phyloP scores from a whole-genome alignment of 192 early-diverging fungal species.

The Spinellus fusiger region DNA sequence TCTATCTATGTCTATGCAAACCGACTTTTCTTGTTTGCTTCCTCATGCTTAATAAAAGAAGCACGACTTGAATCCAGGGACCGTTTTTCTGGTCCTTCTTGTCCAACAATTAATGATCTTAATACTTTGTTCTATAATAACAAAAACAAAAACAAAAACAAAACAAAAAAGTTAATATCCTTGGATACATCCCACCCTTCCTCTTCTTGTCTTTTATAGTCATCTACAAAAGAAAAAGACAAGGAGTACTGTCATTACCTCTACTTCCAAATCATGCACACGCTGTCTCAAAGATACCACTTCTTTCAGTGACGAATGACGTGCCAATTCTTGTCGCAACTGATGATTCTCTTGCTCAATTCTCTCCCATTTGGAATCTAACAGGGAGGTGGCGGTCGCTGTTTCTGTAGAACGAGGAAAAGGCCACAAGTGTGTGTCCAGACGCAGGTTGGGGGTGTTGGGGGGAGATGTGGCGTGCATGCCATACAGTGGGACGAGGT shows the following conservation, averaged over 20 bases:
- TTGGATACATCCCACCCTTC: too few species aligned
- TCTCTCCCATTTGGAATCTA: not conserved
- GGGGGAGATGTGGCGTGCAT: not conserved
- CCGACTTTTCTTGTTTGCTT: not conserved
- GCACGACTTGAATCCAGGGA: not conserved
- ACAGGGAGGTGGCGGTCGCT: not conserved
- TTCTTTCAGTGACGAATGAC: constrained; percentile 8
- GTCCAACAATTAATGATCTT: constrained; percentile 16
- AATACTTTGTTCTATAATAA: constrained; percentile 19
- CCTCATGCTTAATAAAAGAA: not conserved
- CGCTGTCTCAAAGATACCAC: constrained; percentile 7
- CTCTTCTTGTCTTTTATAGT: too few species aligned
- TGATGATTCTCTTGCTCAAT: constrained; percentile 3
- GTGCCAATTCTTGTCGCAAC: not conserved
- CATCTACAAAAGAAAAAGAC: constrained; percentile 1
- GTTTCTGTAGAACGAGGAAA: too few species aligned
- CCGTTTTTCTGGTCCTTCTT: constrained; percentile 4
- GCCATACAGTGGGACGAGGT: constrained; percentile 1
- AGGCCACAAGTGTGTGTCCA: not conserved
- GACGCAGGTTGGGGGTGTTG: not conserved
- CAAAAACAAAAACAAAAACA: not conserved
- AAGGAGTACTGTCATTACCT: constrained; percentile 14
- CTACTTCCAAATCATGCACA: constrained; percentile 23
- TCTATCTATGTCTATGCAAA: not conserved
- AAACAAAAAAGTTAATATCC: not conserved